These are phyloP conservation scores for Carex cristatella DNA, from an alignment of 176 grass and related monocot species.

Conservation along the genomic window DNA sequence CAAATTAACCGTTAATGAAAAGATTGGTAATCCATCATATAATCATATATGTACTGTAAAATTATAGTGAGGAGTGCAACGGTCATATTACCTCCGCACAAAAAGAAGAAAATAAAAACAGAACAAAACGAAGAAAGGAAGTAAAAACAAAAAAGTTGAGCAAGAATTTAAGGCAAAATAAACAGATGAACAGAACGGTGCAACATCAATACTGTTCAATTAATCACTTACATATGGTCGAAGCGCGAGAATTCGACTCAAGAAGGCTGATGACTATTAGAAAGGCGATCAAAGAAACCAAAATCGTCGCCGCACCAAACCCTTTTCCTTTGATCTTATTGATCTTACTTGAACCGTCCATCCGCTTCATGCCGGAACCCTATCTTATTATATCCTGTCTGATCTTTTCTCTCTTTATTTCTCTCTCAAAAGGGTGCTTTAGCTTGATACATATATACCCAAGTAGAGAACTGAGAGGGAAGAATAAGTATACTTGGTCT, in stretches of 20 bases:
- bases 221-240: conserved; percentile 8
- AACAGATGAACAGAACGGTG: conserved; percentile 3
- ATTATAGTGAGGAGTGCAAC: neutral
- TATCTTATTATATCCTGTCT: neutral
- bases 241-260: conserved; percentile 24
- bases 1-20: neutral
- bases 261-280: neutral
- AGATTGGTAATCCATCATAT: neutral
- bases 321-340: conserved; percentile 19
- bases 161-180: neutral
- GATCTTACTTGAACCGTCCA: conserved; percentile 3
- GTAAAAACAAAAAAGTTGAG: neutral
- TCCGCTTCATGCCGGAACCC: neutral
- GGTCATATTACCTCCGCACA: neutral
- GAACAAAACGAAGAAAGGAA: neutral
- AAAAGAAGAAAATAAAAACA: neutral
- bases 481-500: neutral
- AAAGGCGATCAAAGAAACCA: conserved; percentile 1
- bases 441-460: conserved; percentile 19
- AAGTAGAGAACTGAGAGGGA: conserved; percentile 8
- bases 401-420: neutral
- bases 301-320: neutral
- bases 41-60: neutral
- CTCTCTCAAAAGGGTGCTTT: conserved; percentile 1
- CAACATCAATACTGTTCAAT: conserved; percentile 1